Percentiles rank a stretch among this genome's conserved stretches.
Conservation (phyloP, 768 basidiomycete species). For the Kockovaella imperatae region DNA sequence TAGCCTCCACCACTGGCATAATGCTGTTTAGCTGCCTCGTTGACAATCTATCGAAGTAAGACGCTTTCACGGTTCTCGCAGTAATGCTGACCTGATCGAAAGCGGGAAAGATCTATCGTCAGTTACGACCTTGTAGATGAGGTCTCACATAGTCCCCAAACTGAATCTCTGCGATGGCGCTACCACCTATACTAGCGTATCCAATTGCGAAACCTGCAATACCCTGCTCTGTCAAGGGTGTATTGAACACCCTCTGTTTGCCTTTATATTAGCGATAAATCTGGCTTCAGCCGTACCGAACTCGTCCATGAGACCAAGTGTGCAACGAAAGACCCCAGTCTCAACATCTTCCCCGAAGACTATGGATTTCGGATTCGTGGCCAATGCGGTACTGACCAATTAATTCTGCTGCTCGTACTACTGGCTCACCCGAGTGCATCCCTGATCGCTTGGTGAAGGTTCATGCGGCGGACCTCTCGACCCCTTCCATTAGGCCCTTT, state of each 20-base stretch:
- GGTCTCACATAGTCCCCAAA: slow-evolving; percentile 43
- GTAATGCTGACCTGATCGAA: slow-evolving; percentile 70
- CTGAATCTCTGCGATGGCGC: slow-evolving; percentile 82
- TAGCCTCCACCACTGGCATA: slow-evolving; percentile 71
- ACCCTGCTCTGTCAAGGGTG: slow-evolving; percentile 62
- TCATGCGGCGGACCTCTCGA: slow-evolving; percentile 89
- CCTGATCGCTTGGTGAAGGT: slow-evolving; percentile 82
- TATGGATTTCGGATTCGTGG: slow-evolving; percentile 76
- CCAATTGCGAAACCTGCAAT: slow-evolving; percentile 94
- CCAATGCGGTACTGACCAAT: slow-evolving; percentile 61
- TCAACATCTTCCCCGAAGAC: slow-evolving; percentile 84
- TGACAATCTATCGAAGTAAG: slow-evolving; percentile 59
- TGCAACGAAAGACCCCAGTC: slow-evolving; percentile 90
- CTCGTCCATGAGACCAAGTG: slow-evolving; percentile 88
- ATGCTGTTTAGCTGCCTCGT: slow-evolving; percentile 87
- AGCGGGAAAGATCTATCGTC: slow-evolving; percentile 68
- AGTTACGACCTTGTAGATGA: neutral
- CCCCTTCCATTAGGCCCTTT: slow-evolving; percentile 50
- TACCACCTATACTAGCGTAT: slow-evolving; percentile 83
- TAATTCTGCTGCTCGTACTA: neutral
- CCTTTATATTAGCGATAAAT: too few species aligned
- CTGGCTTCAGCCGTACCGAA: slow-evolving; percentile 59
- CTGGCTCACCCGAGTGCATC: slow-evolving; percentile 69
- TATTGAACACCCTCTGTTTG: slow-evolving; percentile 88
- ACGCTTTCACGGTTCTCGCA: neutral